Percentiles rank a stretch among this genome's conserved stretches.
phyloP scores from a whole-genome alignment of 352 stramenopile species.

The Pythium aquatile region DNA sequence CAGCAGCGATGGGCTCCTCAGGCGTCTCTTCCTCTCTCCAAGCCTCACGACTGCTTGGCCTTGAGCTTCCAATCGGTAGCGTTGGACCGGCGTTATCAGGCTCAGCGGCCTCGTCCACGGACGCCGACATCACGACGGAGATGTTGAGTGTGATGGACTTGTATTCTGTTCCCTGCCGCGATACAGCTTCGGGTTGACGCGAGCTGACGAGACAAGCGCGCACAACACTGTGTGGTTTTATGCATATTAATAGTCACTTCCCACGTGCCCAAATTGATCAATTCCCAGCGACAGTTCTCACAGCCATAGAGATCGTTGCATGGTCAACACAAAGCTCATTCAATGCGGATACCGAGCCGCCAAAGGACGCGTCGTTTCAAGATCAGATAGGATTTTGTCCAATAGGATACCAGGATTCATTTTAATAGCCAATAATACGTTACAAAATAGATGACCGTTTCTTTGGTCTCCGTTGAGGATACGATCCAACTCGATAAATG shows the following conservation, averaged over 20 bases:
- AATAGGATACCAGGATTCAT: not conserved
- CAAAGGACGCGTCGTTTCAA: constrained; percentile 20
- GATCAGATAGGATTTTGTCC: not conserved
- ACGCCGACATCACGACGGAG: not conserved
- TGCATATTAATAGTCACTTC: not conserved
- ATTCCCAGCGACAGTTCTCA: not conserved
- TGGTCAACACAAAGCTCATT: not conserved
- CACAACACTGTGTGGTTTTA: not conserved
- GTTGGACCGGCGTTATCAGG: not conserved
- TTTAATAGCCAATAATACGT: no score
- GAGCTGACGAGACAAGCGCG: not conserved
- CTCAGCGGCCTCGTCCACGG: not conserved
- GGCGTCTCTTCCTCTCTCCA: not conserved
- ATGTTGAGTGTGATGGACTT: not conserved
- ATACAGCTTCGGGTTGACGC: not conserved
- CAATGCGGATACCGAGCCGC: not conserved
- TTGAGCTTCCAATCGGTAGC: not conserved
- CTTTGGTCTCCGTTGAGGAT: no score
- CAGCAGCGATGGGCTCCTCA: not conserved
- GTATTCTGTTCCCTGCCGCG: no score
- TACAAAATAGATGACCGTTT: no score
- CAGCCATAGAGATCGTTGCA: not conserved
- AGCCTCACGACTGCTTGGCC: not conserved
- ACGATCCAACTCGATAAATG: not conserved
- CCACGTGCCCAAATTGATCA: not conserved